Evolutionary conservation across 441 rosid genomes (phyloP).

Genomic region (Bruguiera hainesii): DNA sequence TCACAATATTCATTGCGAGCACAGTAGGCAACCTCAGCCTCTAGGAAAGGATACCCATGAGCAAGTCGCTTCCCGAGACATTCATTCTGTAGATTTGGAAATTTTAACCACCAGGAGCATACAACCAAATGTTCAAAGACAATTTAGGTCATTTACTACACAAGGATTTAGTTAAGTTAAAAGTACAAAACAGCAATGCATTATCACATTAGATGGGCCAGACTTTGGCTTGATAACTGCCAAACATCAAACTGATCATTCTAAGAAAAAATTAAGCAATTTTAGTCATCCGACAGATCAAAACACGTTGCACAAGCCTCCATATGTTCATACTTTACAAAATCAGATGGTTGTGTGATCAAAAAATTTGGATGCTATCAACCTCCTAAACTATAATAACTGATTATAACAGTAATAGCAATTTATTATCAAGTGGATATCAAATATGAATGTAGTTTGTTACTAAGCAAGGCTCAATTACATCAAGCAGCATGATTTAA

Average conservation of each 20-base stretch:
- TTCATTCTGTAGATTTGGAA: slow-evolving; percentile 51
- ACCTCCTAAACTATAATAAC: not conserved
- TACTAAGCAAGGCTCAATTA: no score
- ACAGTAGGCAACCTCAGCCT: slow-evolving; percentile 93
- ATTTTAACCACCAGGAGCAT: slow-evolving; percentile 1
- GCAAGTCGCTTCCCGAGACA: slow-evolving; percentile 76
- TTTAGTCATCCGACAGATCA: not conserved
- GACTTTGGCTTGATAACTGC: no score
- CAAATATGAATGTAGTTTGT: no score
- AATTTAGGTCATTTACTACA: not conserved
- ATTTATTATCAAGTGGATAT: no score
- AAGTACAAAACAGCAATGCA: not conserved
- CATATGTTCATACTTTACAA: no score
- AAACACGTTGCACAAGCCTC: no score
- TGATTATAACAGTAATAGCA: no score
- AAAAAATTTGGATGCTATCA: not conserved
- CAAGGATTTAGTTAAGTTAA: not conserved
- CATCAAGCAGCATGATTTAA: no score
- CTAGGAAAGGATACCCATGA: slow-evolving; percentile 82
- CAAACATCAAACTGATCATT: not conserved
- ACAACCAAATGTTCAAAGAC: not conserved
- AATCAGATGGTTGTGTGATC: no score
- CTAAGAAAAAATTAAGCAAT: not conserved
- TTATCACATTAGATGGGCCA: not conserved
- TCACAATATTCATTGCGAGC: slow-evolving; percentile 90